These are phyloP conservation scores for Quercus suber DNA, from an alignment of 306 rosid genomes.

Conservation along the genomic window DNA sequence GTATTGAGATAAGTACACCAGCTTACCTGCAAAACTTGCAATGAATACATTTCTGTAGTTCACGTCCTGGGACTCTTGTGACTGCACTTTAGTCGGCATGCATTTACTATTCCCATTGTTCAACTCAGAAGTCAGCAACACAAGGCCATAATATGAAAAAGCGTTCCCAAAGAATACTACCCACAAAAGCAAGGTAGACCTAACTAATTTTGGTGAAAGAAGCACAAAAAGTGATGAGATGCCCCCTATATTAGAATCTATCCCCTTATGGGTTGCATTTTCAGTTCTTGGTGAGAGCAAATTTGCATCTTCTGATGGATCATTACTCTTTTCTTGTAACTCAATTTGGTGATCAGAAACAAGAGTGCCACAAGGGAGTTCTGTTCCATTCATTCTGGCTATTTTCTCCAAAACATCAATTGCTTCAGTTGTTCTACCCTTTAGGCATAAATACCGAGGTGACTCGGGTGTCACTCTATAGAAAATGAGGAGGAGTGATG, in stretches of 20 bases:
- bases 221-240: slow-evolving; percentile 61
- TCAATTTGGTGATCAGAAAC: slow-evolving; percentile 62
- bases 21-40: slow-evolving; percentile 88
- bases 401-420: slow-evolving; percentile 72
- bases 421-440: slow-evolving; percentile 72
- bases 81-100: slow-evolving; percentile 30
- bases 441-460: slow-evolving; percentile 80
- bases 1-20: slow-evolving; percentile 12
- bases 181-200: slow-evolving; percentile 89
- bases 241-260: slow-evolving; percentile 36
- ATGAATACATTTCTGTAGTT: slow-evolving; percentile 70
- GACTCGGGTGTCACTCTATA: slow-evolving; percentile 82
- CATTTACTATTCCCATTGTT: slow-evolving; percentile 57
- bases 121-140: slow-evolving; percentile 87
- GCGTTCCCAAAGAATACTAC: slow-evolving; percentile 91
- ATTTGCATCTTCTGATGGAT: slow-evolving; percentile 46
- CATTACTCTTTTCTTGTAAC: slow-evolving; percentile 34
- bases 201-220: slow-evolving; percentile 68
- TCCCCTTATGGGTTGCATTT: slow-evolving; percentile 30
- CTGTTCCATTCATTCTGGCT: slow-evolving; percentile 69
- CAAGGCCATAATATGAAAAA: slow-evolving; percentile 94
- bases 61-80: slow-evolving; percentile 43
- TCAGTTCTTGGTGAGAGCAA: slow-evolving; percentile 54
- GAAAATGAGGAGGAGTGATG: slow-evolving; percentile 80
- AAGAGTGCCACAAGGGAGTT: slow-evolving; percentile 71